Evolutionary conservation across 1,284 basidiomycete genomes (phyloP).

Genomic region (Marasmius oreades): DNA sequence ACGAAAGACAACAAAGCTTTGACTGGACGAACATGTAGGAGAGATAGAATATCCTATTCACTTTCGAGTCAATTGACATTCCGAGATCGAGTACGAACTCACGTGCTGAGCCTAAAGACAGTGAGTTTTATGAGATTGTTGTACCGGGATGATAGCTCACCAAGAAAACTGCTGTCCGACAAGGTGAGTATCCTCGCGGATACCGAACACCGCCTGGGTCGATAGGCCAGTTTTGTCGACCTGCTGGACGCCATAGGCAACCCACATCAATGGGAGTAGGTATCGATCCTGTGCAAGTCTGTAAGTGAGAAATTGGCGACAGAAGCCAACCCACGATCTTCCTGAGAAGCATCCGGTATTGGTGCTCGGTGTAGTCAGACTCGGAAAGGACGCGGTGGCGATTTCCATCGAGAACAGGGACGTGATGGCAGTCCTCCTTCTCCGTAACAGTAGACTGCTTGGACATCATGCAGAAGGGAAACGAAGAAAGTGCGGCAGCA

Average conservation of each 20-base stretch:
- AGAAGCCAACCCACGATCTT: slow-evolving; percentile 8
- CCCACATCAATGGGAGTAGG: slow-evolving; percentile 15
- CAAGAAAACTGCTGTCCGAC: slow-evolving; percentile 17
- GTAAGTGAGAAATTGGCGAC: no score
- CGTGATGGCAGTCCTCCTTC: slow-evolving; percentile 5
- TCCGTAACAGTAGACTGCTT: background rate
- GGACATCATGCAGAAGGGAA: background rate
- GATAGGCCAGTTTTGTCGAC: slow-evolving; percentile 17
- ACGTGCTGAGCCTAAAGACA: slow-evolving; percentile 12
- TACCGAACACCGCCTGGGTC: slow-evolving; percentile 14
- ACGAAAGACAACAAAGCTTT: background rate
- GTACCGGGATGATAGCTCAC: background rate
- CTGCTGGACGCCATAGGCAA: slow-evolving; percentile 17
- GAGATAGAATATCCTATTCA: slow-evolving; percentile 14
- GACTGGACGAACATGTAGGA: slow-evolving; percentile 11
- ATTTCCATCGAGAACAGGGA: slow-evolving; percentile 32
- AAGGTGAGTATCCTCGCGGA: slow-evolving; percentile 13
- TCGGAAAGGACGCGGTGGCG: slow-evolving; percentile 5
- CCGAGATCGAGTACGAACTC: slow-evolving; percentile 1
- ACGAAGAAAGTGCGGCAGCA: no score
- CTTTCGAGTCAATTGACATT: no score
- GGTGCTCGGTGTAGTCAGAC: slow-evolving; percentile 13
- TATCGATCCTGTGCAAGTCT: slow-evolving; percentile 8
- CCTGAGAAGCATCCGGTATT: slow-evolving; percentile 9
- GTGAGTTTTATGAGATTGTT: background rate